Conservation (phyloP, 2,329 filamentous ascomycete species). For the Colletotrichum liriopes region DNA sequence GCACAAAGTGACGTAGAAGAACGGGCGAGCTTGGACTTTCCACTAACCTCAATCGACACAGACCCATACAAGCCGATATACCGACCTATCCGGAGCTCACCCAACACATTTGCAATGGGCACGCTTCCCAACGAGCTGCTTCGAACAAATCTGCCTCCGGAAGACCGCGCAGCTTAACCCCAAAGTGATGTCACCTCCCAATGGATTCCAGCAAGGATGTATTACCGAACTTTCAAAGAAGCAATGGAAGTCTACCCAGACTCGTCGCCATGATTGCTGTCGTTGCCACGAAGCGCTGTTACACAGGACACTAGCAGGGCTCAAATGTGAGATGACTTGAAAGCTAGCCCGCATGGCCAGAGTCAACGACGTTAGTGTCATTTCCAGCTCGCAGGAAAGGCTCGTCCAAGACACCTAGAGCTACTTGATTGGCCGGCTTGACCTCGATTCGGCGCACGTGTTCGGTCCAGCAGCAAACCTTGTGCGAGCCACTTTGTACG, state of each 20-base stretch:
- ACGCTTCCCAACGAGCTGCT: neutral
- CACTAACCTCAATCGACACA: constrained; percentile 10
- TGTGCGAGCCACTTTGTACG: neutral
- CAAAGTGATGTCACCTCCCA: neutral
- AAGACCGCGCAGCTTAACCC: neutral
- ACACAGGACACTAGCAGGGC: neutral
- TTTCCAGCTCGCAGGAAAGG: too few species aligned
- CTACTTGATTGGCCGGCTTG: neutral
- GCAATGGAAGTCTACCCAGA: neutral
- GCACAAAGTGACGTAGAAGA: constrained; percentile 1
- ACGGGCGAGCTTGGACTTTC: constrained; percentile 2
- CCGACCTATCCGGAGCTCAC: constrained; percentile 1
- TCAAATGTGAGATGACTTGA: neutral
- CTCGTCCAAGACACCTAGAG: neutral
- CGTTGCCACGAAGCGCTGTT: constrained; percentile 7
- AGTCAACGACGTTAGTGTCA: neutral
- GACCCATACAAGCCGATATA: neutral
- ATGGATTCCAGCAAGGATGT: neutral
- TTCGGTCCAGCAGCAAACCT: neutral
- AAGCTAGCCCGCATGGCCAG: neutral
- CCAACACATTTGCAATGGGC: neutral
- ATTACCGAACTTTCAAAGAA: neutral
- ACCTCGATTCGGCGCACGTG: neutral
- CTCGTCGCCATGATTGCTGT: neutral
- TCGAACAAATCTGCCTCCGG: neutral